Conservation (phyloP, 345 rosid species). For the Noccaea bulbosa region DNA sequence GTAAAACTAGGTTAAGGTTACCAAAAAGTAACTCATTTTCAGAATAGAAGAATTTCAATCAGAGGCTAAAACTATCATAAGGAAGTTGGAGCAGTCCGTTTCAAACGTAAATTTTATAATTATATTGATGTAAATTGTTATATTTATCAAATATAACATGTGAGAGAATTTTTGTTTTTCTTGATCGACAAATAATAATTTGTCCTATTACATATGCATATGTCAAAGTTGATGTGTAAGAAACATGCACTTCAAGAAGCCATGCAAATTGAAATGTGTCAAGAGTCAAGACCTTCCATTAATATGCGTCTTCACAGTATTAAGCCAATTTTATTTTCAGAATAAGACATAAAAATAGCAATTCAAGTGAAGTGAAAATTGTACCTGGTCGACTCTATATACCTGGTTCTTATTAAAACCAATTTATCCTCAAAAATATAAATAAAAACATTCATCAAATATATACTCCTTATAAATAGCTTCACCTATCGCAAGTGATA, state of each 20-base stretch:
- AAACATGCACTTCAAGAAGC: constrained; percentile 34
- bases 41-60: too few relatives aligned
- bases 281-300: constrained; percentile 29
- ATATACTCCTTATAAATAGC: constrained; percentile 34
- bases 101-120: background rate
- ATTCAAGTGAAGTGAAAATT: constrained; percentile 14
- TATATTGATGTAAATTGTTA: background rate
- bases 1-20: too few relatives aligned
- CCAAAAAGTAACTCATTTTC: too few relatives aligned
- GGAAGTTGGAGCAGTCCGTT: background rate
- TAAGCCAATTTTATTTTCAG: constrained; percentile 8
- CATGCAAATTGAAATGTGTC: constrained; percentile 47
- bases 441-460: too few relatives aligned
- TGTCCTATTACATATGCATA: constrained; percentile 31
- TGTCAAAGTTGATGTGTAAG: constrained; percentile 43
- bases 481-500: constrained; percentile 3
- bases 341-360: constrained; percentile 21
- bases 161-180: background rate
- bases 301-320: background rate
- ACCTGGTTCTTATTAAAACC: constrained; percentile 27
- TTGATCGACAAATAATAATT: background rate
- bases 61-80: background rate
- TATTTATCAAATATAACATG: background rate
- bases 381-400: constrained; percentile 38
- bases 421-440: background rate